phyloP scores from a whole-genome alignment of 495 filamentous ascomycete species.

The Cryomyces minteri region DNA sequence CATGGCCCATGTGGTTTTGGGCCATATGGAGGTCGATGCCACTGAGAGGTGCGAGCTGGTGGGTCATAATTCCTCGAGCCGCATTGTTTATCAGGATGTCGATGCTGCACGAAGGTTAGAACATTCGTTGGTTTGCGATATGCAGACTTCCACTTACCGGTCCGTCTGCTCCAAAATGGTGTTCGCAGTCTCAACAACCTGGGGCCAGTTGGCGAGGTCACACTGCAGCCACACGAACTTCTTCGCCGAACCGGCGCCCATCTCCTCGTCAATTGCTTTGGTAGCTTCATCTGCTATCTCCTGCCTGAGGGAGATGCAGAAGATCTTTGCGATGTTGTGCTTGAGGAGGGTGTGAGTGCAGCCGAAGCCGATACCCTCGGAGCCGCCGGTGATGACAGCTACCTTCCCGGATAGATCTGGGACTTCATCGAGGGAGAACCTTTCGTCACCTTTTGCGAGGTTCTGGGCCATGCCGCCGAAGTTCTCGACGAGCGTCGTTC shows the following conservation, averaged over 20 bases:
- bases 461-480: conserved; percentile 13
- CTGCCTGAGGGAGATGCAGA: conserved; percentile 15
- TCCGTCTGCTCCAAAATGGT: conserved; percentile 22
- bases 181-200: conserved; percentile 12
- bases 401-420: conserved; percentile 20
- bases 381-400: conserved; percentile 22
- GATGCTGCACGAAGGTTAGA: conserved; percentile 8
- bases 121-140: no score
- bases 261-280: conserved; percentile 22
- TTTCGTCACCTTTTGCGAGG: conserved; percentile 8
- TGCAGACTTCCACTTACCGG: conserved; percentile 9
- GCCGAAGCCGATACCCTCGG: conserved; percentile 24
- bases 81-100: conserved; percentile 56
- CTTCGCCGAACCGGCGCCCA: conserved; percentile 15
- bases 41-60: conserved; percentile 21
- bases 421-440: conserved; percentile 19
- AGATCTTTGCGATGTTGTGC: conserved; percentile 20
- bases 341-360: conserved; percentile 19
- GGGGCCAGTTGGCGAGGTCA: conserved; percentile 20
- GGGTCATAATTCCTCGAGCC: conserved; percentile 38
- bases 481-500: conserved; percentile 20
- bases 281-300: conserved; percentile 31
- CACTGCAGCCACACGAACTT: conserved; percentile 20
- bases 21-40: conserved; percentile 43
- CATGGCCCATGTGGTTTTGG: conserved; percentile 43